These are phyloP conservation scores for Penicillium oxalicum DNA, from an alignment of 2,329 filamentous ascomycete species.

Conservation along the genomic window DNA sequence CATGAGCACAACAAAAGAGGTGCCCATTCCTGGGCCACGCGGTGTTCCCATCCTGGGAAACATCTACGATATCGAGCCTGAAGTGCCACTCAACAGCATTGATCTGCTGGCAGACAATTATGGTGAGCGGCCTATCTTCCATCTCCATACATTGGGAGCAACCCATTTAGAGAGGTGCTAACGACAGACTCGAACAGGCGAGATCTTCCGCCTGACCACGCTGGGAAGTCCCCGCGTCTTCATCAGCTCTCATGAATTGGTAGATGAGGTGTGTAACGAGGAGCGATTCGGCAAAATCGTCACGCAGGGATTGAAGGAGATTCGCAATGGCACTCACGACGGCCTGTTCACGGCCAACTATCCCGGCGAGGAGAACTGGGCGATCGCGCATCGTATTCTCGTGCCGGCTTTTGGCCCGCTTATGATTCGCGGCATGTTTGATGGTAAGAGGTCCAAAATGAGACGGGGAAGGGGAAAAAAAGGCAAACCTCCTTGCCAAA, in stretches of 20 bases:
- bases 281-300: conserved; percentile 59
- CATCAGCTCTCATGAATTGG: conserved; percentile 48
- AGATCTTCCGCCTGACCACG: conserved; percentile 54
- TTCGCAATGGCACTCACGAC: conserved; percentile 57
- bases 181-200: conserved; percentile 35
- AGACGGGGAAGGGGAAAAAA: no score
- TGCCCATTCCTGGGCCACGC: conserved; percentile 57
- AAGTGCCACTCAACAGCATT: conserved; percentile 53
- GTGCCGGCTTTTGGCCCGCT: conserved; percentile 46
- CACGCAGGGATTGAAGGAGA: conserved; percentile 45
- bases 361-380: conserved; percentile 53
- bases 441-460: conserved; percentile 19
- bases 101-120: conserved; percentile 57
- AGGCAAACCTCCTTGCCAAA: background rate
- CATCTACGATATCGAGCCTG: conserved; percentile 55
- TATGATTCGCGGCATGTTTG: conserved; percentile 41
- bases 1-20: conserved; percentile 16
- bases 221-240: conserved; percentile 45
- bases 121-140: conserved; percentile 43
- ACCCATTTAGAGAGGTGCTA: background rate
- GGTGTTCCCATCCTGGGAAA: conserved; percentile 63
- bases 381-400: conserved; percentile 51
- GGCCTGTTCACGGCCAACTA: conserved; percentile 58
- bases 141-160: background rate
- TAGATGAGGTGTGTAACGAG: conserved; percentile 61